A percentile compares a stretch with the other conserved stretches of the same genome.
Evolutionary conservation across 2,329 filamentous ascomycete species (phyloP).

Genomic region (Penicillium olsonii): DNA sequence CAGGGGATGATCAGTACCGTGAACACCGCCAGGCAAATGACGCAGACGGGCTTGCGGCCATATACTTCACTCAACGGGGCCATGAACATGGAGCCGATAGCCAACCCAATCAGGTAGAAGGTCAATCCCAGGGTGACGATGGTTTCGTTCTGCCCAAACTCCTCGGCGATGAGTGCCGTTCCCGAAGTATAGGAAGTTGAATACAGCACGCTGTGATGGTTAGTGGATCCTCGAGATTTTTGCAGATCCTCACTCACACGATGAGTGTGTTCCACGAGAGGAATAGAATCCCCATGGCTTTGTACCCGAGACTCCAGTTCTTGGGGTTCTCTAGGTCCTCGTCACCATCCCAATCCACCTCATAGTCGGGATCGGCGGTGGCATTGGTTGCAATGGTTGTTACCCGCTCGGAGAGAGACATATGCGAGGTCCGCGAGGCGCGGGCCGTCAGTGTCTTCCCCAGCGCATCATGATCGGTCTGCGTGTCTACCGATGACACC

Average conservation of each 20-base stretch:
- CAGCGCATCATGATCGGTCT: conserved; percentile 30
- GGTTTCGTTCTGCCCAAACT: conserved; percentile 62
- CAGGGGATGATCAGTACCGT: conserved; percentile 70
- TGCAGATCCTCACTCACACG: too few species aligned
- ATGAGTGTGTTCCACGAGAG: conserved; percentile 61
- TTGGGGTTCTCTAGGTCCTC: conserved; percentile 65
- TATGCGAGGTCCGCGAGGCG: conserved; percentile 33
- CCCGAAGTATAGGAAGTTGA: conserved; percentile 78
- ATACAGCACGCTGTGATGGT: conserved; percentile 61
- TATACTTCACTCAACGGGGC: conserved; percentile 64
- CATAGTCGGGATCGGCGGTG: conserved; percentile 62
- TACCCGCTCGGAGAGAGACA: conserved; percentile 42
- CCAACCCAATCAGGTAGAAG: conserved; percentile 74
- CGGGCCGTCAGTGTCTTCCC: conserved; percentile 30
- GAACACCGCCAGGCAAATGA: conserved; percentile 65
- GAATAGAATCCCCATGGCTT: conserved; percentile 55
- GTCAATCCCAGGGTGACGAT: conserved; percentile 75
- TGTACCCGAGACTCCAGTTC: conserved; percentile 66
- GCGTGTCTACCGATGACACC: conserved; percentile 29
- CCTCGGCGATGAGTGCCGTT: conserved; percentile 66
- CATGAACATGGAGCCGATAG: conserved; percentile 68
- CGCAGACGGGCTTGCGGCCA: conserved; percentile 60
- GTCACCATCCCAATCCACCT: conserved; percentile 69
- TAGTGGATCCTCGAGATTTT: neutral
- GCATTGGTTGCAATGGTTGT: conserved; percentile 49